Conservation (phyloP, 257 asterid genomes). For the Fraxinus quadrangulata region DNA sequence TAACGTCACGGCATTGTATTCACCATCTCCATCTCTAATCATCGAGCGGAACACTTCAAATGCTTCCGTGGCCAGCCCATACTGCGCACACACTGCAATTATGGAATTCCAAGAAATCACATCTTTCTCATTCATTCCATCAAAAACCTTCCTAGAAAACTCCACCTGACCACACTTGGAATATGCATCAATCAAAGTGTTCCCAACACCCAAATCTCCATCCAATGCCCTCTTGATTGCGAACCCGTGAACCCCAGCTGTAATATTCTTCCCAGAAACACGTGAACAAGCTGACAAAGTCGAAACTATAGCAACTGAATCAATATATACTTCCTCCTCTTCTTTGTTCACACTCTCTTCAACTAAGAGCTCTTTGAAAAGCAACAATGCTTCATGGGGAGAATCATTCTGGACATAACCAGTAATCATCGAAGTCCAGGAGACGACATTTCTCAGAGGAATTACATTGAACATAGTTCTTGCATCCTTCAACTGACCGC, state of each 20-base stretch:
- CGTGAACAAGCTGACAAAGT: conserved; percentile 83
- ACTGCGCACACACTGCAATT: conserved; percentile 81
- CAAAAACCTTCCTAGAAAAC: conserved; percentile 67
- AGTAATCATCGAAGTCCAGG: conserved; percentile 92
- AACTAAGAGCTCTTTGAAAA: conserved; percentile 61
- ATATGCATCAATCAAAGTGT: conserved; percentile 84
- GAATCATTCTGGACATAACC: conserved; percentile 67
- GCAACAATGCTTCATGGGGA: conserved; percentile 63
- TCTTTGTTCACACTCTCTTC: conserved; percentile 38
- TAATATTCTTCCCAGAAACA: conserved; percentile 52
- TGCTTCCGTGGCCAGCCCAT: conserved; percentile 65
- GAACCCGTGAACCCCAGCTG: conserved; percentile 70
- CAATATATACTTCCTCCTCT: conserved; percentile 49
- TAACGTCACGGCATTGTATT: conserved; percentile 64
- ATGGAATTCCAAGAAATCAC: conserved; percentile 81
- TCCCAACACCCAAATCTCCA: conserved; percentile 58
- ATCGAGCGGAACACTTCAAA: conserved; percentile 55
- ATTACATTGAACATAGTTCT: conserved; percentile 69
- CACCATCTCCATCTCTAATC: conserved; percentile 41
- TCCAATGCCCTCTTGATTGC: conserved; percentile 61
- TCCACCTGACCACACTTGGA: conserved; percentile 80
- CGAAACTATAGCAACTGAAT: conserved; percentile 73
- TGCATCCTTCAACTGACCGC: conserved; percentile 65
- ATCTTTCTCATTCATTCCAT: conserved; percentile 64
- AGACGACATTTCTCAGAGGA: conserved; percentile 74